Base-by-base conservation (phyloP, 805 yeast genomes). In the Pichia ethanolica region DNA sequence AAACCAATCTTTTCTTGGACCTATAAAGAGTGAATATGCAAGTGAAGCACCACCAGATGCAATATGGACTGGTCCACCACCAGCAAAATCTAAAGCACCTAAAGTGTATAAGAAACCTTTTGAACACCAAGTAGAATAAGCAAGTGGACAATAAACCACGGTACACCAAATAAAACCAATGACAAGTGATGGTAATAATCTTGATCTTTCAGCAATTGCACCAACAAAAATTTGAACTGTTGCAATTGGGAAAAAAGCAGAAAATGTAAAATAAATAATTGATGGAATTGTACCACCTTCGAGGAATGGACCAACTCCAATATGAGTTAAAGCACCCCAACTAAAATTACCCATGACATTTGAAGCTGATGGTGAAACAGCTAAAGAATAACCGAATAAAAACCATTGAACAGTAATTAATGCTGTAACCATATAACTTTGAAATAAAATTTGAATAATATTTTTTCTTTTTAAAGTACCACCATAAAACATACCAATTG, bases 281-380 rank as follows among this genome's bases (percentile, higher is more conserved):
- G 78, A 70, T 7, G 81, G 80, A 47, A 74, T 71, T 5, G 75
- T 64, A 25, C 73, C 77, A 32, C 78, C 79, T 53, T 70, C 74
- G 32, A 62, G 32, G 46, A 63, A 62, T 5, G 76, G 75, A 25
- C 63, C 62, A 12, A 75, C 74, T 37, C 66, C 65, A 12, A 70
- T 67, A 40, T 64, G 53, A 43, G 64, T 60, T 13, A 73, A 58
- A 12, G 76, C 78, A 42, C 75, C 77, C 46, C 61, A 61, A 28
- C 53, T 40, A 20, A 73, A 64, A 52, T 72, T 63, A 12, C 77
- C 78, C 51, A 60, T 50, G 7, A 65, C 59, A 8, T 51, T 38
- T 0, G 69, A 64, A 0, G 63, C 35, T 3, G 69, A 65, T 3
- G 64, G 56, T 2, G 75, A 71, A 9, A 59, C 67, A 1, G 76